Evolutionary conservation across 768 basidiomycete genomes (phyloP).

Genomic region (Lentinula guzmanii): DNA sequence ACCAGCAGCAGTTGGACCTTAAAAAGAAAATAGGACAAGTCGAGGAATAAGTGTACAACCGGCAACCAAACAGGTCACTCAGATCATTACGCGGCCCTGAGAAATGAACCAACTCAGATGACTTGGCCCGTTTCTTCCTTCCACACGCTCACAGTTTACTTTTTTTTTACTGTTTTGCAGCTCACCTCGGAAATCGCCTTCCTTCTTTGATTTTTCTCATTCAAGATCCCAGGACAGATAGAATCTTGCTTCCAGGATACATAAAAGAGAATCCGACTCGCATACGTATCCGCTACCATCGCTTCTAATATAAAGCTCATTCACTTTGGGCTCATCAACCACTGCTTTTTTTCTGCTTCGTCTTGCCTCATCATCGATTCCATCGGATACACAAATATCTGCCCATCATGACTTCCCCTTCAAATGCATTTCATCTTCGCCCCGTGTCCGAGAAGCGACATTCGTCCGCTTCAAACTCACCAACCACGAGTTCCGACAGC

Average conservation of each 20-base stretch:
- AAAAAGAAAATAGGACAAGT: too few species aligned
- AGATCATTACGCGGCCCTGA: conserved; percentile 2
- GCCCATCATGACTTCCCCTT: background rate
- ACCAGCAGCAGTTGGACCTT: background rate
- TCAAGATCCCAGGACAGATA: conserved; percentile 4
- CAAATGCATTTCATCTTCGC: background rate
- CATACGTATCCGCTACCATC: conserved; percentile 1
- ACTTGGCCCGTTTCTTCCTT: background rate
- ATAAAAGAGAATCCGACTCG: background rate
- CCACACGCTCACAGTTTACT: background rate
- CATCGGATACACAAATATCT: background rate
- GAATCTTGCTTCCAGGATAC: background rate
- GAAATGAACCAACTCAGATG: background rate
- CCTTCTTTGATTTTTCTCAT: conserved; percentile 1
- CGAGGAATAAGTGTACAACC: background rate
- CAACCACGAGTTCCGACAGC: background rate
- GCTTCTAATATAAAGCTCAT: background rate
- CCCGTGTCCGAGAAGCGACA: background rate
- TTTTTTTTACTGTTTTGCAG: background rate
- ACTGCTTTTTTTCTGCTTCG: background rate
- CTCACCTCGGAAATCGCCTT: conserved; percentile 5
- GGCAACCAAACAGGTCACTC: background rate
- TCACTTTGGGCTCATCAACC: background rate
- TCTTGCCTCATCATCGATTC: conserved; percentile 1
- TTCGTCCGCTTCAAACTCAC: background rate